Percentiles rank a stretch among this genome's conserved stretches.
These are phyloP conservation scores for Pseudonitzschia multiseries DNA, from an alignment of 108 stramenopile species.

Conservation along the genomic window DNA sequence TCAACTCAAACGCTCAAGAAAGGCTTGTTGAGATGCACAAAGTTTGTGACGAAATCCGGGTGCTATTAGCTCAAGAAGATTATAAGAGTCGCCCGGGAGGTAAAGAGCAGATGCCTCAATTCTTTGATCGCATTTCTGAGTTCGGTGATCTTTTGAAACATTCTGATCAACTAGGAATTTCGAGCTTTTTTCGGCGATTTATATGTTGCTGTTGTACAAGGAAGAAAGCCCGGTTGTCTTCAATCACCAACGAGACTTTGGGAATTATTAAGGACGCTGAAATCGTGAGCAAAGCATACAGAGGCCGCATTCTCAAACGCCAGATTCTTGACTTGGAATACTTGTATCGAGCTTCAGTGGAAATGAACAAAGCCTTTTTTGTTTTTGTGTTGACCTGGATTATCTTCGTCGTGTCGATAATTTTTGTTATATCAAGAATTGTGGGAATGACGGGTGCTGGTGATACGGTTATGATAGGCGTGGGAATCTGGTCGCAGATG, in stretches of 20 bases:
- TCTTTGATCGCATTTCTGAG: slow-evolving; percentile 23
- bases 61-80: neutral
- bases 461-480: neutral
- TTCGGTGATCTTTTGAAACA: slow-evolving; percentile 23
- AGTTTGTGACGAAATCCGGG: slow-evolving; percentile 21
- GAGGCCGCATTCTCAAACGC: slow-evolving; percentile 22
- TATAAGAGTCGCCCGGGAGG: neutral
- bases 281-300: slow-evolving; percentile 13
- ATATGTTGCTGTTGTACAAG: slow-evolving; percentile 11
- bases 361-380: slow-evolving; percentile 30
- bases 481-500: slow-evolving; percentile 22
- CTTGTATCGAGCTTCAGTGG: slow-evolving; percentile 35
- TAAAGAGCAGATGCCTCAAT: neutral
- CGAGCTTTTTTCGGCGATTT: slow-evolving; percentile 21
- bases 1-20: slow-evolving; percentile 38
- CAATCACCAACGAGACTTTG: slow-evolving; percentile 25
- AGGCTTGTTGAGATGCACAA: slow-evolving; percentile 32
- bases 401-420: slow-evolving; percentile 21
- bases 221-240: slow-evolving; percentile 2
- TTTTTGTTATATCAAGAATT: slow-evolving; percentile 26
- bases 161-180: slow-evolving; percentile 33
- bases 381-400: slow-evolving; percentile 25
- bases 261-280: slow-evolving; percentile 26
- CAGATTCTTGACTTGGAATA: slow-evolving; percentile 28
- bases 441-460: neutral